Base-by-base conservation (phyloP, 2,329 filamentous ascomycete species). In the Dothidotthia symphoricarpi region DNA sequence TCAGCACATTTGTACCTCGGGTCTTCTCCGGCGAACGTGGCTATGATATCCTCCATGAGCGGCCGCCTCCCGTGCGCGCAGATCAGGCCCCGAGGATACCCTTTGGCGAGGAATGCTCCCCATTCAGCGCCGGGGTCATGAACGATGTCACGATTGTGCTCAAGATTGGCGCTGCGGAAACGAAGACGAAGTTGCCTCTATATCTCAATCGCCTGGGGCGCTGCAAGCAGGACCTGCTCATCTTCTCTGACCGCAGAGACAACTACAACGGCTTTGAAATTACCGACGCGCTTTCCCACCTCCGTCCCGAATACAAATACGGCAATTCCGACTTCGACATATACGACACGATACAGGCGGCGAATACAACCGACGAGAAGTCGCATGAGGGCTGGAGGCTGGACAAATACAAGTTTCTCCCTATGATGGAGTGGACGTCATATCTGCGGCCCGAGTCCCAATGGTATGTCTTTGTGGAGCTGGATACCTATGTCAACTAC, bases 211-310 rank as follows among this genome's bases (percentile, higher is more conserved):
- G 76, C 1, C 77, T 76, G 2, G 67, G 79, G 29, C 69, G 69
- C 51, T 81, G 78, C 63, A 70, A 77, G 36, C 73, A 73, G 32
- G 65, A 81, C 57, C 73, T 74, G 33, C 69, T 75, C 19, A 70
- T 82, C 51, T 80, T 78, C 62, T 81, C 78, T 26, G 79, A 82
- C 57, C 75, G 74, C 49, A 74, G 75, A 26, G 76, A 78, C 53
- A 63, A 67, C 74, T 39, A 67, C 69, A 26, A 75, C 72, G 39
- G 68, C 72, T 43, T 69, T 67, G 64, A 76, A 43, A 70, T 79
- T 51, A 68, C 69, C 33, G 64, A 67, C 41, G 55, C 57, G 34
- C 68, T 80, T n/a, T 67, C 67, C 30, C 68, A 71, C 39, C 65
- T 78, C 31, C 55, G 55, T 24, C 53, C 55, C 36, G 55, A 61